A percentile compares a stretch with the other conserved stretches of the same genome.
These are phyloP conservation scores for Boletus rubescentipes DNA, from an alignment of 768 basidiomycete species.

Conservation along the genomic window DNA sequence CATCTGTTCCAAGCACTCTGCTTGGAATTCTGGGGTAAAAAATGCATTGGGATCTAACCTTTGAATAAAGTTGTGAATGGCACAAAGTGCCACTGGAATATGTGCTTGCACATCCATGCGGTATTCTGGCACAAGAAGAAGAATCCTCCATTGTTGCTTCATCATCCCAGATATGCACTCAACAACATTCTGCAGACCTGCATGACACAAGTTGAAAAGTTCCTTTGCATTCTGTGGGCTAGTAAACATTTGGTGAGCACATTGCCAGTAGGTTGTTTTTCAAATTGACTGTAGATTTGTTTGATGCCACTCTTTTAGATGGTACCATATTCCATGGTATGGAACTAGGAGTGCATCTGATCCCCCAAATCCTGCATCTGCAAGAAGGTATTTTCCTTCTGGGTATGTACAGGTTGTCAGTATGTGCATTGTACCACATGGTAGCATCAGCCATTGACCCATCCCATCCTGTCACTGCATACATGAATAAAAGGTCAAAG, in stretches of 20 bases:
- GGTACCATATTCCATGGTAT: slow-evolving; percentile 37
- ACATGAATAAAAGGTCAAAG: slow-evolving; percentile 13
- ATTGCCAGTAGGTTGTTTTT: too few species aligned
- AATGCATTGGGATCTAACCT: neutral
- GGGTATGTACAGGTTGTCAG: neutral
- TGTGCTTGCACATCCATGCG: neutral
- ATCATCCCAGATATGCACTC: neutral
- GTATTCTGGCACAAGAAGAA: neutral
- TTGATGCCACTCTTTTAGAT: slow-evolving; percentile 35
- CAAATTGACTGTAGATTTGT: neutral
- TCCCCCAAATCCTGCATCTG: slow-evolving; percentile 7
- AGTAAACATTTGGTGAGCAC: neutral
- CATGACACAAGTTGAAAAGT: neutral
- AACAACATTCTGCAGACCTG: neutral
- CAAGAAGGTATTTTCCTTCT: neutral
- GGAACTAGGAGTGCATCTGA: slow-evolving; percentile 35
- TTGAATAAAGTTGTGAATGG: neutral
- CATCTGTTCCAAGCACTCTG: neutral
- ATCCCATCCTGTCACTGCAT: slow-evolving; percentile 17
- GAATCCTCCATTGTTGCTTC: neutral
- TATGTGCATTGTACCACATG: slow-evolving; percentile 11
- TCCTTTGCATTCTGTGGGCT: neutral
- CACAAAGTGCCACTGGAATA: neutral
- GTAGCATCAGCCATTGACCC: slow-evolving; percentile 9
- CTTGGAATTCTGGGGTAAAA: neutral